phyloP scores from a whole-genome alignment of 257 asterid species.

The Coffea canephora region DNA sequence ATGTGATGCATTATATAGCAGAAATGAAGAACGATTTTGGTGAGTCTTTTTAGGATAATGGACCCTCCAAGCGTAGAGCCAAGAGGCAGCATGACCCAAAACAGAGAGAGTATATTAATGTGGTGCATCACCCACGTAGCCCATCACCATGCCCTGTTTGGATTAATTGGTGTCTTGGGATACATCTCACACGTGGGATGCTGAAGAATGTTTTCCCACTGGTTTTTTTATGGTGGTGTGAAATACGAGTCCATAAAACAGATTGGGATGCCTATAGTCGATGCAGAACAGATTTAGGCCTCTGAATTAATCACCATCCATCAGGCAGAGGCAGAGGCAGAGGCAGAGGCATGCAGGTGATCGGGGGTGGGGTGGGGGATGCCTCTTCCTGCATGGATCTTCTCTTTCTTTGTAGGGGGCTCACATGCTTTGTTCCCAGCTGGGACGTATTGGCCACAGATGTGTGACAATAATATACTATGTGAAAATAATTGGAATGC shows the following conservation, averaged over 20 bases:
- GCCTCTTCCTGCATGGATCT: neutral
- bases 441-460: neutral
- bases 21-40: neutral
- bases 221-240: no score
- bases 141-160: neutral
- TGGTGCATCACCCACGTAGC: neutral
- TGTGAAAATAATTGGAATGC: neutral
- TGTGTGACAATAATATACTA: neutral
- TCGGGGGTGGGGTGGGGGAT: no score
- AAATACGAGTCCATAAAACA: no score
- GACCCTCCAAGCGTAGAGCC: neutral
- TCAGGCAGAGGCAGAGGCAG: no score
- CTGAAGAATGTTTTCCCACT: conserved; percentile 12
- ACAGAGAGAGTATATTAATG: neutral
- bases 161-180: neutral
- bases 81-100: neutral
- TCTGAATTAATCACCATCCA: neutral
- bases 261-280: neutral
- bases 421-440: conserved; percentile 13
- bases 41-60: neutral
- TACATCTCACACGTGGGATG: conserved; percentile 20
- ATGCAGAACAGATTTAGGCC: neutral
- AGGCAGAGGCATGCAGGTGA: no score
- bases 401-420: neutral
- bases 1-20: neutral